A percentile compares a stretch with the other conserved stretches of the same genome.
Conservation (phyloP, 202 grass and related monocot species). For the Dendrocalamus latiflorus region DNA sequence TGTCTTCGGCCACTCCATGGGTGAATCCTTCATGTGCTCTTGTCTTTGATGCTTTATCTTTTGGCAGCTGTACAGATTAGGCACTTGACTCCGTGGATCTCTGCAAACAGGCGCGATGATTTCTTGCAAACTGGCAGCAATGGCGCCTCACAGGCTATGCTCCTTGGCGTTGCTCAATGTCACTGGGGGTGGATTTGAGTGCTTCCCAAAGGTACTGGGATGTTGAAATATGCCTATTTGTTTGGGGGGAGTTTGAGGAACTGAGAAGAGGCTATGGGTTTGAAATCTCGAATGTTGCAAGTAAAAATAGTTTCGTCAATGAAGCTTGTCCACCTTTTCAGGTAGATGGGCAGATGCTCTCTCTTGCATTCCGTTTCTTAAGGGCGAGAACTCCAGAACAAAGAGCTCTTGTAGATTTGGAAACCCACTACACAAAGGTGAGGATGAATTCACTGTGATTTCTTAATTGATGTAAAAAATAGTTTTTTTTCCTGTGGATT, state of each 20-base stretch:
- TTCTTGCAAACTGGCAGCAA: conserved; percentile 79
- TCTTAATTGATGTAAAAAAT: background rate
- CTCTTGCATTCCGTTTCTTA: conserved; percentile 86
- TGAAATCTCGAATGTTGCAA: background rate
- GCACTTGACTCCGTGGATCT: background rate
- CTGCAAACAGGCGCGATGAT: no score
- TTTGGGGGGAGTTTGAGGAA: background rate
- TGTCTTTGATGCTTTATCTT: background rate
- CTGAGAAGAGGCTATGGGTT: background rate
- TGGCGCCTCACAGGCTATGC: conserved; percentile 55
- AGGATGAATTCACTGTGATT: background rate
- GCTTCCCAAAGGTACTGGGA: conserved; percentile 78
- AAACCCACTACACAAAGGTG: conserved; percentile 94
- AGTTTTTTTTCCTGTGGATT: conserved; percentile 37
- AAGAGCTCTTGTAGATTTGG: no score
- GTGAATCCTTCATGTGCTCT: conserved; percentile 17
- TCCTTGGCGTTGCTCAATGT: conserved; percentile 94
- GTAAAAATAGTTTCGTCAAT: background rate
- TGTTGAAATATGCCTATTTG: background rate
- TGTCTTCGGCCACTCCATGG: conserved; percentile 97
- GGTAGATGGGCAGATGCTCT: conserved; percentile 82
- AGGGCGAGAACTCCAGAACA: conserved; percentile 77
- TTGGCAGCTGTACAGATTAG: background rate
- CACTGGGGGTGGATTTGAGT: conserved; percentile 84
- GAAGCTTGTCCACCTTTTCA: conserved; percentile 27